Base-by-base conservation (phyloP, 2,329 filamentous ascomycete species). In the Teratosphaeria pseudoeucalypti region DNA sequence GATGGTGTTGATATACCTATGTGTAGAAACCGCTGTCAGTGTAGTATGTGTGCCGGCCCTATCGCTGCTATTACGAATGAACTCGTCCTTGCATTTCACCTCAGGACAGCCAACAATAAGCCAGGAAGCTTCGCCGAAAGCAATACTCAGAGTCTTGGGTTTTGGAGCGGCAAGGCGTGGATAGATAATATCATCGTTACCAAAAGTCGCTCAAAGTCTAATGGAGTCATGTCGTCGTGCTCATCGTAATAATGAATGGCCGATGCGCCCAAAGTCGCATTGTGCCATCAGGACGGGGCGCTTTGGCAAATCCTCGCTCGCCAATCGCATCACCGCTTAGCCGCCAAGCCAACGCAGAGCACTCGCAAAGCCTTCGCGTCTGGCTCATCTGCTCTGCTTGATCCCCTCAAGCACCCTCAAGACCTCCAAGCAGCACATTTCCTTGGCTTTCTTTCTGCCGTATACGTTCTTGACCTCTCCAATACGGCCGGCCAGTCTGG, bases 381-480 rank as follows among this genome's bases (percentile, higher is more conserved):
- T 3, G 29, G 5, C 19, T 49, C 43, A 49, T n/a, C 43, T 49
- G 53, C 54, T 56, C 16, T 55, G 32, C 34, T 19, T 63, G 39
- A 79, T 71, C 16, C 67, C 68, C 57, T 70, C 66, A 53, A 81
- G 63, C 53, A 78, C 71, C 29, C 57, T 64, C 34, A 77, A 58
- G 10, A 79, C 73, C 37, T 69, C 58, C 59, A 71, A 67, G n/a
- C 79, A 79, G 67, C 78, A 76, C 61, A 75, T 73, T 60, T 81
- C 77, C 66, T 77, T 79, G 0, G 78, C 78, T 55, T 71, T 76
- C 68, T 79, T 79, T 71, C 76, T 77, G 2, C 80, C 79, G 61
- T 70, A 77, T 0, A 81, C 68, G 58, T 75, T 70, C 0, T 68
- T 61, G 2, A 78, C 74, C 58, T 75, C 67, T 27, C 76, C 79